Conservation (phyloP, 768 basidiomycete genomes). For the Leccinum imitatum region DNA sequence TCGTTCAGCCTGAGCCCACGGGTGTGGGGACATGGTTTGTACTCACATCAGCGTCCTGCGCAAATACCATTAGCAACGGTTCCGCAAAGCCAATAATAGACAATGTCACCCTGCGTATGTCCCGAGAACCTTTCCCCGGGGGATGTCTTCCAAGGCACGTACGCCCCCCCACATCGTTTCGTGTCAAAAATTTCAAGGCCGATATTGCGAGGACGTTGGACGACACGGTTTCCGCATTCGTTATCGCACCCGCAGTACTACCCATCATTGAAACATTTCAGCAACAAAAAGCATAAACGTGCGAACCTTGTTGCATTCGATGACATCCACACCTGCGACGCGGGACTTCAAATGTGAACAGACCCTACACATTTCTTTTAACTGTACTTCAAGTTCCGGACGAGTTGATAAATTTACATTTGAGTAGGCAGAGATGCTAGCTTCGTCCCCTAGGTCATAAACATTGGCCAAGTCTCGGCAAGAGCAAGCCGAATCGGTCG, state of each 20-base stretch:
- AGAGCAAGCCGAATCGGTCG: slow-evolving; percentile 36
- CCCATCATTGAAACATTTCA: not conserved
- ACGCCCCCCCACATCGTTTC: slow-evolving; percentile 58
- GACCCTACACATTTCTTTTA: slow-evolving; percentile 38
- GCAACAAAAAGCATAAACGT: not conserved
- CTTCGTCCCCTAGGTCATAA: slow-evolving; percentile 24
- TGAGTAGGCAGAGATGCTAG: slow-evolving; percentile 44
- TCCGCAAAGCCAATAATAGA: not conserved
- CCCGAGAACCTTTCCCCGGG: slow-evolving; percentile 60
- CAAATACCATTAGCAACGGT: slow-evolving; percentile 6
- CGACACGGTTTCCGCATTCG: slow-evolving; percentile 58
- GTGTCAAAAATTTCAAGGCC: slow-evolving; percentile 71
- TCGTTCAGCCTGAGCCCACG: not conserved
- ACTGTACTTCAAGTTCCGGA: not conserved
- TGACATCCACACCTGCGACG: slow-evolving; percentile 50
- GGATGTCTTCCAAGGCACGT: slow-evolving; percentile 42
- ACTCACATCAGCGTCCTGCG: slow-evolving; percentile 48
- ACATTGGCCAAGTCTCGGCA: slow-evolving; percentile 50
- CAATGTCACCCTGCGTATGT: slow-evolving; percentile 62
- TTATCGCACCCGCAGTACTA: slow-evolving; percentile 47
- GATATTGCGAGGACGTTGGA: slow-evolving; percentile 55
- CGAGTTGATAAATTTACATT: slow-evolving; percentile 22
- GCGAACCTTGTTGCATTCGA: slow-evolving; percentile 66
- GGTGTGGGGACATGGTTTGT: not conserved
- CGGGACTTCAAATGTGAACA: slow-evolving; percentile 44